Evolutionary conservation across 495 filamentous ascomycete species (phyloP).

Genomic region (Aspergillus avenaceus): DNA sequence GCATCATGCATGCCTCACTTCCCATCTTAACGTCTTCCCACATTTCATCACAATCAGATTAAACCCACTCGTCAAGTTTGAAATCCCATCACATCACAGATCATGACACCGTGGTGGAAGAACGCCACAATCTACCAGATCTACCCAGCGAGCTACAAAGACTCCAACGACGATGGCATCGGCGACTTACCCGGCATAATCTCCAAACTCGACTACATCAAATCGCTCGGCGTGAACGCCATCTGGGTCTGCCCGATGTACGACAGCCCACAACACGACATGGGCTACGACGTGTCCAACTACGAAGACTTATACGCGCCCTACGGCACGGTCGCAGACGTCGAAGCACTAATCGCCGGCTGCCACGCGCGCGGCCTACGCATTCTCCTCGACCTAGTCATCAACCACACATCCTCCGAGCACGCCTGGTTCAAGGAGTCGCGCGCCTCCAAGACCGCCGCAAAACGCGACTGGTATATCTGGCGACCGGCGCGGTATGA

Average conservation of each 20-base stretch:
- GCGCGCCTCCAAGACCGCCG: constrained; percentile 39
- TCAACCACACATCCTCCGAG: constrained; percentile 57
- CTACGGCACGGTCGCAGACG: constrained; percentile 53
- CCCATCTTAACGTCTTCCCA: too few relatives aligned
- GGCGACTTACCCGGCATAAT: constrained; percentile 56
- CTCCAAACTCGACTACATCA: constrained; percentile 60
- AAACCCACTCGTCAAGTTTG: too few relatives aligned
- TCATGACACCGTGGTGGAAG: too few relatives aligned
- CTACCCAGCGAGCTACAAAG: constrained; percentile 36
- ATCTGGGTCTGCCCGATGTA: constrained; percentile 42
- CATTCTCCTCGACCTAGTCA: constrained; percentile 53
- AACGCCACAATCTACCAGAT: constrained; percentile 35
- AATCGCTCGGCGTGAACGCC: constrained; percentile 36
- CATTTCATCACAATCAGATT: too few relatives aligned
- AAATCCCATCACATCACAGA: too few relatives aligned
- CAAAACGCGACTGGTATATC: constrained; percentile 60
- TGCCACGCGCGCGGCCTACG: constrained; percentile 49
- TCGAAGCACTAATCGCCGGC: constrained; percentile 46
- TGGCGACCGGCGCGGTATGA: constrained; percentile 51
- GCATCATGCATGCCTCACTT: too few relatives aligned
- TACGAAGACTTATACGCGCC: constrained; percentile 51
- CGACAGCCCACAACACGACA: constrained; percentile 49
- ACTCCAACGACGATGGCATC: constrained; percentile 39
- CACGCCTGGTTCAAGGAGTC: constrained; percentile 54
- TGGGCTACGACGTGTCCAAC: constrained; percentile 56